Evolutionary conservation across 192 early-diverging fungal genomes (phyloP).

Genomic region (Coemansia sp.): DNA sequence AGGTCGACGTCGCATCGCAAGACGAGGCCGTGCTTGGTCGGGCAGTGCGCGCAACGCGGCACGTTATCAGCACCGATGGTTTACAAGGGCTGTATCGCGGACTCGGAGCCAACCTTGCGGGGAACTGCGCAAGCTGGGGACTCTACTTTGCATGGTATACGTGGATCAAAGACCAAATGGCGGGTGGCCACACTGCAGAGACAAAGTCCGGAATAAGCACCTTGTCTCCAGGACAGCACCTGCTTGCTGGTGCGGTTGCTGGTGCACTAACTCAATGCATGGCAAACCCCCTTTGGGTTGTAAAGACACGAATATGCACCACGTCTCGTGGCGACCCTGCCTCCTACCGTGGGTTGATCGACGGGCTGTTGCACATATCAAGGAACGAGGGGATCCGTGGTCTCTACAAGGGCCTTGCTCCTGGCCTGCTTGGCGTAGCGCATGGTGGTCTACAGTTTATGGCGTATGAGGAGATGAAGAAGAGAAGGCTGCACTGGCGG

Average conservation of each 20-base stretch:
- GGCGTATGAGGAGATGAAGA: conserved; percentile 97
- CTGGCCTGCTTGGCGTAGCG: conserved; percentile 88
- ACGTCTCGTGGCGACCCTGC: conserved; percentile 58
- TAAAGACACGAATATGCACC: conserved; percentile 81
- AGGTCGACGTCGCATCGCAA: conserved; percentile 65
- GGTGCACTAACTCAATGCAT: conserved; percentile 70
- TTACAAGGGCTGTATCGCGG: conserved; percentile 86
- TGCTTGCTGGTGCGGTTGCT: conserved; percentile 75
- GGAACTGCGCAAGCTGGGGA: conserved; percentile 90
- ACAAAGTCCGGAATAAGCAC: conserved; percentile 50
- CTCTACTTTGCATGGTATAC: conserved; percentile 94
- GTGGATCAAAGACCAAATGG: conserved; percentile 49
- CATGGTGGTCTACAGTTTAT: conserved; percentile 98
- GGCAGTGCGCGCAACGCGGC: conserved; percentile 61
- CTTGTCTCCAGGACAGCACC: conserved; percentile 74
- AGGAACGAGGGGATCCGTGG: conserved; percentile 72
- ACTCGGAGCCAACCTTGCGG: conserved; percentile 83
- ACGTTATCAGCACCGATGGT: conserved; percentile 62
- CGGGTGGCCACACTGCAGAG: conserved; percentile 43
- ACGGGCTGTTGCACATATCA: conserved; percentile 62
- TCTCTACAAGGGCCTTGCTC: conserved; percentile 77
- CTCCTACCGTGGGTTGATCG: conserved; percentile 65
- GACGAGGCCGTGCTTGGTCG: conserved; percentile 62
- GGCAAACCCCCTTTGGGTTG: conserved; percentile 82
- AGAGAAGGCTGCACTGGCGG: conserved; percentile 51